A percentile compares a stretch with the other conserved stretches of the same genome.
Evolutionary conservation across 352 stramenopile species (phyloP).

Genomic region (Pythium brachiatum): DNA sequence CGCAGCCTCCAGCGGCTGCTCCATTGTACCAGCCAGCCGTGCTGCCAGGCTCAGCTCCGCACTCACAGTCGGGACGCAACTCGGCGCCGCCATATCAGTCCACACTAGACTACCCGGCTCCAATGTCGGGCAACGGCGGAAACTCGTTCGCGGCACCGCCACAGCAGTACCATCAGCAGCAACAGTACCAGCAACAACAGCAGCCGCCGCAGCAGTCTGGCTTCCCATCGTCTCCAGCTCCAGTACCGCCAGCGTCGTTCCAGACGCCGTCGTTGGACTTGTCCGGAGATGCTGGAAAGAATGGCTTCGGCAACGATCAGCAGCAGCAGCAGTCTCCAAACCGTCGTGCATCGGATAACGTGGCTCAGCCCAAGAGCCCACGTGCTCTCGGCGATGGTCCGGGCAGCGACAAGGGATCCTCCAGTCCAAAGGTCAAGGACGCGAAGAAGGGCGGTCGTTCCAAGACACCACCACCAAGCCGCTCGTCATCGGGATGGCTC

Average conservation of each 20-base stretch:
- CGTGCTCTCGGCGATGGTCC: constrained; percentile 32
- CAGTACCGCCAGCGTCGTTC: constrained; percentile 23
- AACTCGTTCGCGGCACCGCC: constrained; percentile 1
- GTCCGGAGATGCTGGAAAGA: constrained; percentile 39
- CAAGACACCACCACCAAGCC: constrained; percentile 79
- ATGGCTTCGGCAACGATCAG: constrained; percentile 22
- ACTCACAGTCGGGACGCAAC: constrained; percentile 13
- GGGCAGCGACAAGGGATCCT: constrained; percentile 68
- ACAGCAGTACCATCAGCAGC: background rate
- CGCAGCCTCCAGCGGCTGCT: background rate
- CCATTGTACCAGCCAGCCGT: background rate
- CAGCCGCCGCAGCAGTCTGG: background rate
- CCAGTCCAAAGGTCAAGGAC: constrained; percentile 64
- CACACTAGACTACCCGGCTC: constrained; percentile 7
- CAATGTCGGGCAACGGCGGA: constrained; percentile 14
- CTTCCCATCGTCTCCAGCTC: constrained; percentile 9
- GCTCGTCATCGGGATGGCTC: constrained; percentile 57
- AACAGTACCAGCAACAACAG: background rate
- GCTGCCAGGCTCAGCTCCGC: constrained; percentile 15
- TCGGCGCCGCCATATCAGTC: constrained; percentile 17
- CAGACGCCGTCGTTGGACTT: constrained; percentile 45
- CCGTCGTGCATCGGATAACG: constrained; percentile 13
- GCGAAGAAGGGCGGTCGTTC: constrained; percentile 59
- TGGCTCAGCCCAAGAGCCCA: constrained; percentile 24
- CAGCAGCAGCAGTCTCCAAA: background rate